Evolutionary conservation across 306 rosid genomes (phyloP), one percentile per base, ranked within the genome.

Genomic region (Acacia confusa): DNA sequence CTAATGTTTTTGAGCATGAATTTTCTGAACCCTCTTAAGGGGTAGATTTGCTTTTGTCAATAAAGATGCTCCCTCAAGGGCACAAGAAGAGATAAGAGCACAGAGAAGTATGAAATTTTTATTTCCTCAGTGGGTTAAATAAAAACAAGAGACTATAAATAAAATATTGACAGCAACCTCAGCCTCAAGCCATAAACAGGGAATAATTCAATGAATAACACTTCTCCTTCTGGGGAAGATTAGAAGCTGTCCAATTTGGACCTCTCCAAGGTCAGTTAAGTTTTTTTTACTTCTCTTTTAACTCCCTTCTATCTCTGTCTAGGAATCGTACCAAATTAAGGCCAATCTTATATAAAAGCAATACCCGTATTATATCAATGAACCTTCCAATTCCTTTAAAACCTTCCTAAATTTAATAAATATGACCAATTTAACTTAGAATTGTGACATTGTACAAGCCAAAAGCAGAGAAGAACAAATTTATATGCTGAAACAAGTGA

Each of bases 11-110:
- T n/a, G 81, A 70, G 45, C 44, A 58, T 28, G 34, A 73, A 43
- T 44, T 36, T 66, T 60, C 41, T 83, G 73, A 79, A 75, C 75
- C 70, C 57, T 50, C 32, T 50, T 41, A 4, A n/a, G 74, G 30
- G 30, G 9, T 41, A 45, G 50, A 43, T 69, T 69, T 69, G 17
- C 24, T 30, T 69, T 70, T 50, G 61, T 68, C 53, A 3, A 80
- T 61, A 63, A 63, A 27, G 32, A 60, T 22, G 69, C 50, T 75
- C 40, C 25, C 47, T 32, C 27, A 53, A 36, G 30, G 57, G 2
- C 81, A 22, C 57, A 15, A 16, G 73, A 44, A 52, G 24, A 40
- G 41, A 7, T 7, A 36, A 36, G 40, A 36, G 40, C 15, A 60
- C 64, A 69, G 73, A 47, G 57, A 67, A 50, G 68, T 63, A 17